These are phyloP conservation scores for Auricularia sp. DNA, from an alignment of 768 basidiomycete genomes.

Conservation along the genomic window DNA sequence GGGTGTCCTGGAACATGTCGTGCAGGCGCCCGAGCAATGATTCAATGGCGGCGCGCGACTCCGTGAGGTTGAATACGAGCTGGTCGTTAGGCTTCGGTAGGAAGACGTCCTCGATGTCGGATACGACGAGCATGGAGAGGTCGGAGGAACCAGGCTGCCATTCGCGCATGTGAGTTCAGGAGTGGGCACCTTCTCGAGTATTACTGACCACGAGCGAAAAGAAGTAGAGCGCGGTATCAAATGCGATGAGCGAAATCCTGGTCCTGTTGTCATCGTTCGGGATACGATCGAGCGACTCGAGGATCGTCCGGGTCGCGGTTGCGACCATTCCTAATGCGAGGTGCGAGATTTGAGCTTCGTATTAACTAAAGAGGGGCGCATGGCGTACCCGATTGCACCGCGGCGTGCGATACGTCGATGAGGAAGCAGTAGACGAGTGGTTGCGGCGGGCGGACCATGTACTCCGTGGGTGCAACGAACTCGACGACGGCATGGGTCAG, in stretches of 20 bases:
- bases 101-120: slow-evolving; percentile 95
- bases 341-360: not conserved
- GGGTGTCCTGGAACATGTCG: slow-evolving; percentile 98
- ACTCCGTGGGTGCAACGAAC: slow-evolving; percentile 95
- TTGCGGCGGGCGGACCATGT: slow-evolving; percentile 98
- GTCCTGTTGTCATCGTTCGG: slow-evolving; percentile 92
- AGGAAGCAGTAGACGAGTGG: slow-evolving; percentile 95
- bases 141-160: slow-evolving; percentile 58
- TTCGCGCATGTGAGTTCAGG: slow-evolving; percentile 17
- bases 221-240: slow-evolving; percentile 89
- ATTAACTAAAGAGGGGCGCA: not conserved
- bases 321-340: slow-evolving; percentile 79
- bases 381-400: slow-evolving; percentile 71
- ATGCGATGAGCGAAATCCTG: slow-evolving; percentile 86
- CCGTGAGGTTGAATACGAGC: slow-evolving; percentile 78
- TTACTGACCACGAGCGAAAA: slow-evolving; percentile 71
- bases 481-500: slow-evolving; percentile 92
- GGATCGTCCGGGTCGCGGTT: slow-evolving; percentile 90
- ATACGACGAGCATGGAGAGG: slow-evolving; percentile 91
- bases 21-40: slow-evolving; percentile 69
- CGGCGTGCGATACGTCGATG: slow-evolving; percentile 89
- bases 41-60: slow-evolving; percentile 73
- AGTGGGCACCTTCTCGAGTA: no score
- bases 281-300: slow-evolving; percentile 89
- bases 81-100: slow-evolving; percentile 92